Percentiles rank a stretch among this genome's conserved stretches.
Conservation (phyloP, 2,329 filamentous ascomycete species). For the Fusarium algeriense region DNA sequence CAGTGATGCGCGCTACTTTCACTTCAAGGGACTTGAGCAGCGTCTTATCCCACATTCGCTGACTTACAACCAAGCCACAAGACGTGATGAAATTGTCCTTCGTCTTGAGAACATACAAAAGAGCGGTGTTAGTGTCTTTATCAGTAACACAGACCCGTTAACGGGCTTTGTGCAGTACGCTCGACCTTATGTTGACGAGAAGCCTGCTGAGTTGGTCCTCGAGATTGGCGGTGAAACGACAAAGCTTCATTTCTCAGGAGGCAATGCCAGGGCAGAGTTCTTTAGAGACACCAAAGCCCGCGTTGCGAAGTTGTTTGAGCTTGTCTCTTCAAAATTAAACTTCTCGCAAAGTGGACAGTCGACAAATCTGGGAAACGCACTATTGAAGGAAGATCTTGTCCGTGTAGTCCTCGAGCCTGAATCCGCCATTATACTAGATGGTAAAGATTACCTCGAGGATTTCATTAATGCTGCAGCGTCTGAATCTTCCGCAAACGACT, state of each 20-base stretch:
- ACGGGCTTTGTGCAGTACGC: constrained; percentile 79
- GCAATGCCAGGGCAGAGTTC: constrained; percentile 73
- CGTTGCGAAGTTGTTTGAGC: constrained; percentile 79
- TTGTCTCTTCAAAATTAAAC: constrained; percentile 84
- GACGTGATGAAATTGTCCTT: constrained; percentile 80
- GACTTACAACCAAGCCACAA: constrained; percentile 77
- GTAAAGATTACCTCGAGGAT: constrained; percentile 57
- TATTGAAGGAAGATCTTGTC: constrained; percentile 77
- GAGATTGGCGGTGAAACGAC: constrained; percentile 80
- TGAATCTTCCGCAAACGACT: constrained; percentile 47
- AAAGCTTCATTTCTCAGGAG: constrained; percentile 61
- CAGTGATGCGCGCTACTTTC: constrained; percentile 90
- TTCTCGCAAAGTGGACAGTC: constrained; percentile 75
- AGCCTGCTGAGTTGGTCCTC: constrained; percentile 78
- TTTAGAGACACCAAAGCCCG: constrained; percentile 76
- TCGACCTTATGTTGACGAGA: constrained; percentile 86
- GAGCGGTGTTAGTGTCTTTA: constrained; percentile 78
- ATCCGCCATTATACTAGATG: constrained; percentile 70
- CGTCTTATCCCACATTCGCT: constrained; percentile 82
- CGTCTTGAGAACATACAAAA: constrained; percentile 90
- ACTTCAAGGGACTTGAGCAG: constrained; percentile 92
- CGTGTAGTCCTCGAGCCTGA: constrained; percentile 72
- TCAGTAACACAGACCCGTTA: constrained; percentile 52
- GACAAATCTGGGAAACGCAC: constrained; percentile 75
- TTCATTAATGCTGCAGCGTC: constrained; percentile 45